Conservation (phyloP, 371 early-diverging fungal species). For the Dipsacomyces acuminosporus region DNA sequence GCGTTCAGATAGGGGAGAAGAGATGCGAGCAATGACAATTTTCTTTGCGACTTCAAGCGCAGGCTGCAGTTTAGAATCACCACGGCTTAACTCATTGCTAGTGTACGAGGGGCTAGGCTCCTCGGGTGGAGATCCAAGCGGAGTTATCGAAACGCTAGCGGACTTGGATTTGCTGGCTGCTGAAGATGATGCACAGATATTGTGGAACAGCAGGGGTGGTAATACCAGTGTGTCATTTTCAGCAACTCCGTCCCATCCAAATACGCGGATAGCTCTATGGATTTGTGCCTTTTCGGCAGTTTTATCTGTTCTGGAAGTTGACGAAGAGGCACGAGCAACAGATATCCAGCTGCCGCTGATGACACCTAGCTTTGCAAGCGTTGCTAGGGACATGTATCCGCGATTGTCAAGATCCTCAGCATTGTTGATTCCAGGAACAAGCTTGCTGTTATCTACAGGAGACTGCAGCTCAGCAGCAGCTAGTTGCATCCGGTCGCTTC, state of each 20-base stretch:
- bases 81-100: neutral
- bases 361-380: slow-evolving; percentile 59
- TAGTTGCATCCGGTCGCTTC: slow-evolving; percentile 1
- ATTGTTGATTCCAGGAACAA: slow-evolving; percentile 12
- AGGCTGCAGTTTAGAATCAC: slow-evolving; percentile 21
- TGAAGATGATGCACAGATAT: slow-evolving; percentile 6
- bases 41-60: slow-evolving; percentile 60
- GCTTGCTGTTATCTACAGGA: slow-evolving; percentile 13
- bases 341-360: slow-evolving; percentile 75
- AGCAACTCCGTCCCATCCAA: slow-evolving; percentile 50
- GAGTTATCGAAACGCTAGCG: slow-evolving; percentile 13
- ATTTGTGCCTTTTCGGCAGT: neutral
- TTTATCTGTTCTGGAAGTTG: neutral
- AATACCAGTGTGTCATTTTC: slow-evolving; percentile 22
- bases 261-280: slow-evolving; percentile 49
- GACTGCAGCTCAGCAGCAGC: slow-evolving; percentile 7
- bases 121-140: slow-evolving; percentile 28
- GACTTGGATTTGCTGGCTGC: neutral
- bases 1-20: slow-evolving; percentile 68
- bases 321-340: no score
- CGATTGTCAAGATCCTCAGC: slow-evolving; percentile 35
- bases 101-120: slow-evolving; percentile 12
- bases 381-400: slow-evolving; percentile 48
- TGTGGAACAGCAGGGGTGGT: slow-evolving; percentile 27
- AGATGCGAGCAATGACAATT: slow-evolving; percentile 68